phyloP scores from a whole-genome alignment of 257 asterid genomes.

The Nicotiana attenuata region DNA sequence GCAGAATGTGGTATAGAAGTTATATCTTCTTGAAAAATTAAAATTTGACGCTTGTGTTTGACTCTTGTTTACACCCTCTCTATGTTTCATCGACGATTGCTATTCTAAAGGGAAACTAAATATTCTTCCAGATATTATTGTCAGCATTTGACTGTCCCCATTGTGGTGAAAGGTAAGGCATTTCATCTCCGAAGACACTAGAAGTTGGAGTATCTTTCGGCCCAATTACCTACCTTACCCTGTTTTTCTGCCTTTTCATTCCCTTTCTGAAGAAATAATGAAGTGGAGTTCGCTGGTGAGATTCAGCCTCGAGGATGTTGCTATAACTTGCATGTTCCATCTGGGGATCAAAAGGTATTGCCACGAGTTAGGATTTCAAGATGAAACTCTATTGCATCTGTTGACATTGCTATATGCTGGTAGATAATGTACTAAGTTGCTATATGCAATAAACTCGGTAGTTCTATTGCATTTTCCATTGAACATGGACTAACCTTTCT shows the following conservation, averaged over 20 bases:
- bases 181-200: conserved; percentile 5
- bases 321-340: conserved; percentile 48
- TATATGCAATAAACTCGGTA: neutral
- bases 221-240: neutral
- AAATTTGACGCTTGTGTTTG: neutral
- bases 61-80: neutral
- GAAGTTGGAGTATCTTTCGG: neutral
- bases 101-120: neutral
- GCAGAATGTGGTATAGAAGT: neutral
- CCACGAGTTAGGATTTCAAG: neutral
- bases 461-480: neutral
- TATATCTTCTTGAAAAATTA: neutral
- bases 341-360: conserved; percentile 76
- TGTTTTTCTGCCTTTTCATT: conserved; percentile 19
- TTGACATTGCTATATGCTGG: neutral
- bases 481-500: neutral
- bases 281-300: conserved; percentile 96
- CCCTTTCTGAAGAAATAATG: conserved; percentile 61
- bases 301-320: conserved; percentile 86
- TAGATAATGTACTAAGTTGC: neutral
- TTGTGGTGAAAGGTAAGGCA: conserved; percentile 82
- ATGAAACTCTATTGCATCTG: neutral
- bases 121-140: conserved; percentile 59
- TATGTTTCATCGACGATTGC: neutral
- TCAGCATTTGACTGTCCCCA: conserved; percentile 97